Conservation (phyloP, 208 protist genomes). For the Acanthamoeba triangularis region DNA sequence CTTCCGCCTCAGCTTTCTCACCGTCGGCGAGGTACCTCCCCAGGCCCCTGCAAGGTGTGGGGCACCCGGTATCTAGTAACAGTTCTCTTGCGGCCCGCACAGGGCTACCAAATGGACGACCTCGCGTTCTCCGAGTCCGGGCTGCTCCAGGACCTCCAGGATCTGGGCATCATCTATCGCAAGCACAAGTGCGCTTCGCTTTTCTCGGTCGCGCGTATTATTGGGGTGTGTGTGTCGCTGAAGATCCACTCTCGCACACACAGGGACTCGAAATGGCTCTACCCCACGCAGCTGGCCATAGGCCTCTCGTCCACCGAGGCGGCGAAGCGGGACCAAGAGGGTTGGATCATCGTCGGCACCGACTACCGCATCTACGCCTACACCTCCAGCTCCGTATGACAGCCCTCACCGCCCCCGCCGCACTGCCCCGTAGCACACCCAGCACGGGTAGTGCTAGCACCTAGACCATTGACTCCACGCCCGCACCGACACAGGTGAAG, state of each 20-base stretch:
- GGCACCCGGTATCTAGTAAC: background rate
- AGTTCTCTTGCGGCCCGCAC: background rate
- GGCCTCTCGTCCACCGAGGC: slow-evolving; percentile 52
- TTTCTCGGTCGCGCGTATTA: background rate
- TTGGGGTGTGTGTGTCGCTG: background rate
- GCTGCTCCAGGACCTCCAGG: background rate
- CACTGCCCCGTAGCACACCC: background rate
- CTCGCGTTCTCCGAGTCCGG: background rate
- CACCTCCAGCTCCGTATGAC: slow-evolving; percentile 2
- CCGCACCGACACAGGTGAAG: background rate
- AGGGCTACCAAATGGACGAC: slow-evolving; percentile 19
- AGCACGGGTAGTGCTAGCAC: background rate
- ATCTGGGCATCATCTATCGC: slow-evolving; percentile 45
- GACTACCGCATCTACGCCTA: slow-evolving; percentile 76
- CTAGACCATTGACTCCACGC: background rate
- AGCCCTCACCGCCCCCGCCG: too few species aligned
- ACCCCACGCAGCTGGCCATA: slow-evolving; percentile 65
- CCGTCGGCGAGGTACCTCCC: slow-evolving; percentile 29
- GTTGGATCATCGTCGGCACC: slow-evolving; percentile 69
- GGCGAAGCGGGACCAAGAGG: slow-evolving; percentile 36
- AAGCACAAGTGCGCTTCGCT: background rate
- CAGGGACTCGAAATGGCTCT: slow-evolving; percentile 8
- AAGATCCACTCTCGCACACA: background rate
- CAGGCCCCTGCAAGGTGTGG: too few species aligned
- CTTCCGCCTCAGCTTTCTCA: slow-evolving; percentile 49